Evolutionary conservation across 106 monocot genomes (phyloP).

Genomic region (Dioscorea alata): DNA sequence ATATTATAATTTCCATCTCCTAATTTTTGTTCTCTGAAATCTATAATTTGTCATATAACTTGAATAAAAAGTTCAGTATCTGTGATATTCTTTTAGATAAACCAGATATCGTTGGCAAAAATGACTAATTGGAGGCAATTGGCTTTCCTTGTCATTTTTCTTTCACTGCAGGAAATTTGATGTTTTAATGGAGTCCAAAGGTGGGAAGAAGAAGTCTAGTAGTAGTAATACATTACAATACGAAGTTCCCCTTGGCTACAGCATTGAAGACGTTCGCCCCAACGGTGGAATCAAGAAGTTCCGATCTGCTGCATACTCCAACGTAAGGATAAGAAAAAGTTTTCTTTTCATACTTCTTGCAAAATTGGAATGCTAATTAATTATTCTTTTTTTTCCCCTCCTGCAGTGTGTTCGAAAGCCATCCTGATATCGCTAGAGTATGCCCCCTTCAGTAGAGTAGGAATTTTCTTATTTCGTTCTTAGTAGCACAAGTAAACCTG

Average conservation of each 20-base stretch:
- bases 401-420: slow-evolving; percentile 87
- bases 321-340: slow-evolving; percentile 41
- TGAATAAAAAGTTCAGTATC: no score
- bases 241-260: slow-evolving; percentile 91
- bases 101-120: no score
- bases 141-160: no score
- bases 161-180: slow-evolving; percentile 39
- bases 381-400: not conserved
- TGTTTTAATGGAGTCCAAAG: slow-evolving; percentile 93
- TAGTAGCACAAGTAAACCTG: not conserved
- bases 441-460: slow-evolving; percentile 32
- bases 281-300: slow-evolving; percentile 89
- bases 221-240: slow-evolving; percentile 65
- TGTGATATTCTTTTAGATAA: no score
- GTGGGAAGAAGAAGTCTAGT: slow-evolving; percentile 64
- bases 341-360: not conserved
- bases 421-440: slow-evolving; percentile 55
- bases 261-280: slow-evolving; percentile 93
- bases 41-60: no score
- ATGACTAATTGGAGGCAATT: no score
- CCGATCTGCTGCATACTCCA: slow-evolving; percentile 93
- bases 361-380: not conserved
- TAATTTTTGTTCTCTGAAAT: no score
- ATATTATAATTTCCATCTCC: no score
- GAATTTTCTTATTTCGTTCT: slow-evolving; percentile 14